Conservation (phyloP, 2,329 filamentous ascomycete genomes). For the Pseudogymnoascus sp. region DNA sequence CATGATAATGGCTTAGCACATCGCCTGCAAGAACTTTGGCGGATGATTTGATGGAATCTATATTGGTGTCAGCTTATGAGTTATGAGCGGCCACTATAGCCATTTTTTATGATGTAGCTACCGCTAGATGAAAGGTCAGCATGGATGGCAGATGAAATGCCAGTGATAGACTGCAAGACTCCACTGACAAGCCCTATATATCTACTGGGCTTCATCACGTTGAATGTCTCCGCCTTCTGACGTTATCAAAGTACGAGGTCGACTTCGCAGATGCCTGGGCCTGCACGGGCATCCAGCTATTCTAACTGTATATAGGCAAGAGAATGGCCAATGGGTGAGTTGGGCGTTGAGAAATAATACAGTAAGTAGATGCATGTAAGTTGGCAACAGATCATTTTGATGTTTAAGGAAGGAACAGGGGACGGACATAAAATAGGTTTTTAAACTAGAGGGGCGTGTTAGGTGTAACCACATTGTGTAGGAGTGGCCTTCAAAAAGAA, state of each 20-base stretch:
- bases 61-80: neutral
- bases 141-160: neutral
- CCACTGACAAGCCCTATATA: neutral
- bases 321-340: neutral
- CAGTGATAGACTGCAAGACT: neutral
- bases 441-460: neutral
- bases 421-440: neutral
- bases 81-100: neutral
- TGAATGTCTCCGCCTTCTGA: neutral
- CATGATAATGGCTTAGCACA: constrained; percentile 44
- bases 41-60: constrained; percentile 29
- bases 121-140: constrained; percentile 1
- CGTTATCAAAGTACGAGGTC: neutral
- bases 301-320: neutral
- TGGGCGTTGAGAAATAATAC: neutral
- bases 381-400: neutral
- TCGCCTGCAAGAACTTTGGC: constrained; percentile 34
- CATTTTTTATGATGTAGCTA: neutral
- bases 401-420: neutral
- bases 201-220: neutral
- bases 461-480: neutral
- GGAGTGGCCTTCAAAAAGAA: neutral
- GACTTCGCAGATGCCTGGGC: neutral
- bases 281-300: neutral
- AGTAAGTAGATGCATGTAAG: neutral